Conservation (phyloP, 78 protist species). For the Dictyostelium intermedium region DNA sequence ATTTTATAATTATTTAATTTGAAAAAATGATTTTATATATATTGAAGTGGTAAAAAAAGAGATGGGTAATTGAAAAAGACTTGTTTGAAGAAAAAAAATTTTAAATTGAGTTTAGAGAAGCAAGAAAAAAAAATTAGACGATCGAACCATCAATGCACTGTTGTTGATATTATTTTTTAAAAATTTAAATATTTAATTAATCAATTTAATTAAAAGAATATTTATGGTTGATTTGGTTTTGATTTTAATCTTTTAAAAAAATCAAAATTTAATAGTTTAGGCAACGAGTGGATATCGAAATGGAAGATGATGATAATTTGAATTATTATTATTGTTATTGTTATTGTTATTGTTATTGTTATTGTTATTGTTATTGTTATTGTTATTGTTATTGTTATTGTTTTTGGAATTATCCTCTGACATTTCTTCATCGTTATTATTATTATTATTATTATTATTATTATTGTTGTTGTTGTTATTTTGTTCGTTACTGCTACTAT, state of each 20-base stretch:
- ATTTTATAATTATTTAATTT: too few species aligned
- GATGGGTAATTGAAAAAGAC: not conserved
- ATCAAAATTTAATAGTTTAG: not conserved
- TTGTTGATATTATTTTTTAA: not conserved
- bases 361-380: not conserved
- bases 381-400: not conserved
- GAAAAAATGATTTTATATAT: too few species aligned
- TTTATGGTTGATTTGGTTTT: not conserved
- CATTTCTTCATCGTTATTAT: not conserved
- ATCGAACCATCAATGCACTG: not conserved
- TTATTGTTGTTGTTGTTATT: too few species aligned
- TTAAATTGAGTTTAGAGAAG: too few species aligned
- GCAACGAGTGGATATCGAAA: not conserved
- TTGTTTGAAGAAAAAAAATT: too few species aligned
- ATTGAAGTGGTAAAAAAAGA: not conserved
- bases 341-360: too few species aligned
- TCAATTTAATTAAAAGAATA: not conserved
- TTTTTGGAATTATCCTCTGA: not conserved
- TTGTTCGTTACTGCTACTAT: not conserved
- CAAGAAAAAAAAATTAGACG: not conserved
- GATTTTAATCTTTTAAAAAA: not conserved
- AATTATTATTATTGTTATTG: not conserved
- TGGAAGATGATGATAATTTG: not conserved
- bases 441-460: too few species aligned
- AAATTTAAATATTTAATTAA: too few species aligned